A percentile compares a stretch with the other conserved stretches of the same genome.
phyloP scores from a whole-genome alignment of 257 asterid species.

The Thymus quinquecostatus region DNA sequence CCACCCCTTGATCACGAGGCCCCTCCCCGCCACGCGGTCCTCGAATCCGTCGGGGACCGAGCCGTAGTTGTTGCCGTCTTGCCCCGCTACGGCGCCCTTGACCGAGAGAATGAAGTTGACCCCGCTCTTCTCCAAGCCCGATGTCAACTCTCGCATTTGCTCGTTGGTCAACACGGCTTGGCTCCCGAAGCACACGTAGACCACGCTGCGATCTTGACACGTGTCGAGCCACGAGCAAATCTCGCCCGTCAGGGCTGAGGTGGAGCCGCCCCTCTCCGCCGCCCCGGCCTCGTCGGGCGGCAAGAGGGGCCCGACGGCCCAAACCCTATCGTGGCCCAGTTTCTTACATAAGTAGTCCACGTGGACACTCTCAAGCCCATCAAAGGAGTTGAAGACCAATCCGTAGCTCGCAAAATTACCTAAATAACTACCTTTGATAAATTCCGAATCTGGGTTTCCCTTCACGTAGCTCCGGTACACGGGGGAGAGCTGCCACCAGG shows the following conservation, averaged over 20 bases:
- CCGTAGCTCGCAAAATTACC: constrained; percentile 52
- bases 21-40: constrained; percentile 61
- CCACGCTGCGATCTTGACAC: constrained; percentile 49
- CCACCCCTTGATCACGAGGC: constrained; percentile 73
- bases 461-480: constrained; percentile 45
- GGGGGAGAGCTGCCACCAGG: constrained; percentile 85
- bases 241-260: constrained; percentile 31
- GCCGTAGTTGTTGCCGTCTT: constrained; percentile 42
- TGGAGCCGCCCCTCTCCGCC: constrained; percentile 54
- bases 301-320: constrained; percentile 68
- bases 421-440: constrained; percentile 35
- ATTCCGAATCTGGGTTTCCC: constrained; percentile 53
- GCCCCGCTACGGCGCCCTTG: constrained; percentile 64
- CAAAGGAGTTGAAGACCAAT: constrained; percentile 55
- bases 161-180: constrained; percentile 63
- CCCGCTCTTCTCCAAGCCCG: constrained; percentile 61
- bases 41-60: constrained; percentile 65
- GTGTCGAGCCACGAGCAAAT: constrained; percentile 59
- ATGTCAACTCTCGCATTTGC: constrained; percentile 56
- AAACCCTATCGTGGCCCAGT: constrained; percentile 56
- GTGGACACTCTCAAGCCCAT: constrained; percentile 46
- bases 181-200: constrained; percentile 80
- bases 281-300: constrained; percentile 34
- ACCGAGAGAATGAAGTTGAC: constrained; percentile 52
- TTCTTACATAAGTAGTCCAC: constrained; percentile 42